Percentiles rank a stretch among this genome's conserved stretches.
These are phyloP conservation scores for Phoma sp. DNA, from an alignment of 2,329 filamentous ascomycete genomes.

Conservation along the genomic window DNA sequence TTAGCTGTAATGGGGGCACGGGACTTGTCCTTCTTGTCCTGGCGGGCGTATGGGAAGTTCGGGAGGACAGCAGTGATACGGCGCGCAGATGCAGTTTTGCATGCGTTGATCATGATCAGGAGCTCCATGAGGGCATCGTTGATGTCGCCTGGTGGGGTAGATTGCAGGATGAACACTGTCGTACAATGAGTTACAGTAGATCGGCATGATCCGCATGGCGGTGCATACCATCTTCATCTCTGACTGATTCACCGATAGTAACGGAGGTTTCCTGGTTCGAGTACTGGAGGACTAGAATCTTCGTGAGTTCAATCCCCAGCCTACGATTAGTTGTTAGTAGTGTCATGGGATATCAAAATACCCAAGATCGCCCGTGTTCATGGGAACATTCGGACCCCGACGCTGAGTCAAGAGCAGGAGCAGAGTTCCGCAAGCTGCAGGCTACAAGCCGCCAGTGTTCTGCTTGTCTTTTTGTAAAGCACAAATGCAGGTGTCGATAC, in stretches of 20 bases:
- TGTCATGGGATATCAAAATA: constrained; percentile 25
- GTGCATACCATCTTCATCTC: constrained; percentile 84
- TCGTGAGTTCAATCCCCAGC: constrained; percentile 77
- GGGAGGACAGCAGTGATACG: constrained; percentile 95
- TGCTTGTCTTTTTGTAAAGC: background rate
- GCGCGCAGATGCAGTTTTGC: constrained; percentile 81
- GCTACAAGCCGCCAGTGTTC: background rate
- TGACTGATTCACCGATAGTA: constrained; percentile 92
- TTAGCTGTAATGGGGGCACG: constrained; percentile 96
- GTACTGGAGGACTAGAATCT: constrained; percentile 82
- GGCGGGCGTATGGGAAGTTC: constrained; percentile 94
- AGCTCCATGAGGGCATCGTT: constrained; percentile 99
- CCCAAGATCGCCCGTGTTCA: constrained; percentile 71
- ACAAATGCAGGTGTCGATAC: background rate
- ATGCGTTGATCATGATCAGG: constrained; percentile 97
- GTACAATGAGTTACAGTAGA: constrained; percentile 29
- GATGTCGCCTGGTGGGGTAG: constrained; percentile 92
- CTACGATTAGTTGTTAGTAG: constrained; percentile 52
- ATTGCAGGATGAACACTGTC: constrained; percentile 91
- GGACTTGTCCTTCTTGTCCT: constrained; percentile 97
- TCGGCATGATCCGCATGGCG: constrained; percentile 10
- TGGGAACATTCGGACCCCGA: constrained; percentile 54
- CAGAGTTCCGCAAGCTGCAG: background rate
- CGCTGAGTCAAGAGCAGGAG: background rate
- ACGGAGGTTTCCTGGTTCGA: constrained; percentile 89